Base-by-base conservation (phyloP, 2,329 filamentous ascomycete species). In the Aspergillus brasiliensis region DNA sequence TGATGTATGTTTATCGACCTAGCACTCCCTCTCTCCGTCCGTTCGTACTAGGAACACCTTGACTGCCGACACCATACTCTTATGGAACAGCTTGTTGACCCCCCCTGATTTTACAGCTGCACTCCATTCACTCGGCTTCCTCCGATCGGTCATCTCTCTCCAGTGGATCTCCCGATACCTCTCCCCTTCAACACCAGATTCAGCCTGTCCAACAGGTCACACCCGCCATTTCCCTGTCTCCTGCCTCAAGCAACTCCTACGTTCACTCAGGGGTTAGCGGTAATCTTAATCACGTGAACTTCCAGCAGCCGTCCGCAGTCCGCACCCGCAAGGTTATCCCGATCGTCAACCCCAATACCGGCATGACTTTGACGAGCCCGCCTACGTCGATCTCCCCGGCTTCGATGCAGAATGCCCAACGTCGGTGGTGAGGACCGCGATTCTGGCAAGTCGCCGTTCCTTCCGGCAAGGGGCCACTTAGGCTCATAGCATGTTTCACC, bases 101-200 rank as follows among this genome's bases (percentile, higher is more conserved):
- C 37, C 68, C 37, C 37, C n/a, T 51, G 56, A 27, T 28, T 55
- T 15, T 25, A 19, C 81, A 97, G 91, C 82, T 96, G 75, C 89
- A 93, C 71, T 97, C 92, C 57, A 96, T 97, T 67, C 91, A 94
- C 79, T 96, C 92, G 62, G 88, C 90, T 37, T 86, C 86, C 28
- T 97, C 95, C 61, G 95, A 99, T 80, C 91, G 93, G 66, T 97
- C 94, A 5, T 98, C 95, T 58, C 82, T 97, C 66, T 95, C 94
- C 49, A 97, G 93, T 80, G 93, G 92, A 71, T 98, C 95, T 5
- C 95, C 95, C 44, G 91, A 94, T 71, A 88, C 91, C 51, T 98
- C 94, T 44, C 95, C 95, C 23, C 88, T 95, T 42, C 93, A 96
- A 80, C 91, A 95, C 71, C 91, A 88, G 71, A 83, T 87, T 56